phyloP scores from a whole-genome alignment of 306 rosid genomes.

The Pachyrhizus erosus region DNA sequence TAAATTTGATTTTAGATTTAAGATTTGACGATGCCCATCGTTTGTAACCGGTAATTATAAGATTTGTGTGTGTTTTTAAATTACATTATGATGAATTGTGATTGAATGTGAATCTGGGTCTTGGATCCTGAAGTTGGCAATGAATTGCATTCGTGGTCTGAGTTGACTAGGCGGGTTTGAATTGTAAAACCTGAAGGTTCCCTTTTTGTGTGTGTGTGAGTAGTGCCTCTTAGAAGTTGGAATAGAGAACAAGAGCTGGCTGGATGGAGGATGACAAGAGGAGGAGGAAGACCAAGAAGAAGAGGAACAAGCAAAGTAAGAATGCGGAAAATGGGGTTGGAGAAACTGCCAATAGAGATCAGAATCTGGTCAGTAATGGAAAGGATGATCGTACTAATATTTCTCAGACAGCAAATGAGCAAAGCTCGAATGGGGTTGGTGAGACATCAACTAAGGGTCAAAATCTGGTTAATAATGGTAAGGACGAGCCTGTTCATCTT shows the following conservation, averaged over 20 bases:
- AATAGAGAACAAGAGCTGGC: conserved; percentile 41
- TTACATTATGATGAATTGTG: background rate
- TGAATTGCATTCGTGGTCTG: conserved; percentile 17
- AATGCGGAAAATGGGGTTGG: conserved; percentile 47
- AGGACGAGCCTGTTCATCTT: conserved; percentile 44
- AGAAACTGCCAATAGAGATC: conserved; percentile 35
- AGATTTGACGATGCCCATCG: conserved; percentile 20
- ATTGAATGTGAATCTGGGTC: conserved; percentile 41
- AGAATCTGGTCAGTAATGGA: conserved; percentile 44
- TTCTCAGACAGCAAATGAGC: conserved; percentile 32
- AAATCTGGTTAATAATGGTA: conserved; percentile 44
- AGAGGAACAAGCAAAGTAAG: conserved; percentile 64
- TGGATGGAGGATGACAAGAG: conserved; percentile 71
- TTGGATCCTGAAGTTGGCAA: conserved; percentile 26
- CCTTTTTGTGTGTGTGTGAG: conserved; percentile 22
- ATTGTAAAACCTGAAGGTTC: conserved; percentile 36
- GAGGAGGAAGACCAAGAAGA: conserved; percentile 63
- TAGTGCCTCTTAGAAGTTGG: conserved; percentile 39
- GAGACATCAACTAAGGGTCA: conserved; percentile 29
- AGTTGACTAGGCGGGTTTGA: conserved; percentile 9
- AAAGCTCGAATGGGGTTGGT: conserved; percentile 38
- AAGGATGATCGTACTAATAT: conserved; percentile 41
- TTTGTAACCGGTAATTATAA: background rate
- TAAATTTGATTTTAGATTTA: background rate
- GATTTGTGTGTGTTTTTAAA: background rate